Conservation (phyloP, 2,329 filamentous ascomycete genomes). For the Neurospora crassa region DNA sequence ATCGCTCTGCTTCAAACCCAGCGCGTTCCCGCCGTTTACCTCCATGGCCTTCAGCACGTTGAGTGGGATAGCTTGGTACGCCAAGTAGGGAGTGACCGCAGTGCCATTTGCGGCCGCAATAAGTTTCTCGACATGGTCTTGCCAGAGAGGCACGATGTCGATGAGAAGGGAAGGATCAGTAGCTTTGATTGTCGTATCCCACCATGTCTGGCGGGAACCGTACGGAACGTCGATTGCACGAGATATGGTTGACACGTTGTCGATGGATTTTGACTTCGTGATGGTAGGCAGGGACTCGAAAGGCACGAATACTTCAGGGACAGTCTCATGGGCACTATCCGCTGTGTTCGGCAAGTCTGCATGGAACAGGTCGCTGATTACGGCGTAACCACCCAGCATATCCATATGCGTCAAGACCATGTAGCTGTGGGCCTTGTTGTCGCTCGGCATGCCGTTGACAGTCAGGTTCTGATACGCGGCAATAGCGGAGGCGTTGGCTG, state of each 20-base stretch:
- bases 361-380: slow-evolving; percentile 12
- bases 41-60: slow-evolving; percentile 23
- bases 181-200: slow-evolving; percentile 20
- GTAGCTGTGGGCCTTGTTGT: slow-evolving; percentile 12
- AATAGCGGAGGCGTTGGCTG: slow-evolving; percentile 24
- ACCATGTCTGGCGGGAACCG: slow-evolving; percentile 22
- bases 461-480: slow-evolving; percentile 14
- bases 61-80: slow-evolving; percentile 31
- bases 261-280: slow-evolving; percentile 14
- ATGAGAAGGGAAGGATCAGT: slow-evolving; percentile 18
- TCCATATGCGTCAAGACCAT: slow-evolving; percentile 7
- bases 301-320: slow-evolving; percentile 15
- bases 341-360: slow-evolving; percentile 15
- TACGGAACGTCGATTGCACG: slow-evolving; percentile 17
- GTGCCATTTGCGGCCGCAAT: slow-evolving; percentile 7
- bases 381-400: slow-evolving; percentile 7
- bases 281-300: slow-evolving; percentile 17
- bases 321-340: not conserved
- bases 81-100: slow-evolving; percentile 15
- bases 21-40: slow-evolving; percentile 30
- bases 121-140: slow-evolving; percentile 13
- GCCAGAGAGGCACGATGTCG: slow-evolving; percentile 20
- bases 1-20: slow-evolving; percentile 27
- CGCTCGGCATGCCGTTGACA: slow-evolving; percentile 7
- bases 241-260: slow-evolving; percentile 19